Base-by-base conservation (phyloP, 2,329 filamentous ascomycete genomes). In the Aspergillus amoenus region DNA sequence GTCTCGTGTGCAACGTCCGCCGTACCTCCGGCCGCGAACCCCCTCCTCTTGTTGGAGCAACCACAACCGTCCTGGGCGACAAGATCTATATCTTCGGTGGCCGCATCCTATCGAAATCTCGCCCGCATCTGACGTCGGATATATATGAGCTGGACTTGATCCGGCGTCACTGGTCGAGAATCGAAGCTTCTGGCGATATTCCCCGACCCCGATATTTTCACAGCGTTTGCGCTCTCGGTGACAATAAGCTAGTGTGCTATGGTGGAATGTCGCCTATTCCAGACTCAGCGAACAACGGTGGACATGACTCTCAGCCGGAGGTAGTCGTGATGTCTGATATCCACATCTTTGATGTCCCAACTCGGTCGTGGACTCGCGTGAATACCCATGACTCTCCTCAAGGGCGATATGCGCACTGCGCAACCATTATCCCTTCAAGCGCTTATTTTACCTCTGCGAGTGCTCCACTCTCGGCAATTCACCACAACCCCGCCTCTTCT, bases 291-390 rank as follows among this genome's bases (percentile, higher is more conserved):
- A 66, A 61, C 6, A 37, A n/a, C 37, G 61, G 75, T 21, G 73
- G 70, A 0, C 74, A 79, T 57, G 89, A 93, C 61, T 79, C 86
- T 54, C 89, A 92, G 65, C 87, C 91, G 39, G 93, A 97, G 68
- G 90, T 97, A 4, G 88, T 92, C 2, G 94, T 97, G 56, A 97
- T 99, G 93, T 97, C 93, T 6, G 94, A 99, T 75, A 91, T 97
- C 55, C 91, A 97, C 74, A 90, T 99, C 32, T 97, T 91, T 73
- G 93, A 99, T 72, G 90, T 94, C 2, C 82, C 85, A 1, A 89
- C 88, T 0, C 88, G 84, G 67, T 88, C 83, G 47, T 99, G 94
- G 94, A 93, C 90, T 18, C 91, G 87, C 59, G 86, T 99, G 43
- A 84, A 88, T 1, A 88, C 91, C 0, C 83, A 86, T 46, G 91